Base-by-base conservation (phyloP, 805 yeast species). In the Cyberlindnera mycetangii region DNA sequence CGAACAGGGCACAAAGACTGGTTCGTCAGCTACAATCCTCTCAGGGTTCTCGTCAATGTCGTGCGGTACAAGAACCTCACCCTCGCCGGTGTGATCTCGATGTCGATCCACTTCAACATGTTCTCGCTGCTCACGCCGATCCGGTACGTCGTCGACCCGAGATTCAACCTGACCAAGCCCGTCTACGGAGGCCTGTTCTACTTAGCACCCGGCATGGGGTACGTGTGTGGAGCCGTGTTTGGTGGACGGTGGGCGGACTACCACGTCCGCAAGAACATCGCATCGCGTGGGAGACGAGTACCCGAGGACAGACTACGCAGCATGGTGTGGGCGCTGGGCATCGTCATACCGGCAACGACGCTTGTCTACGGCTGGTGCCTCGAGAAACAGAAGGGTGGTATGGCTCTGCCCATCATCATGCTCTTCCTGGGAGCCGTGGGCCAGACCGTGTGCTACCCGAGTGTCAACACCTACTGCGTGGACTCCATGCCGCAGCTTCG, bases 151-250 rank as follows among this genome's bases (percentile, higher is more conserved):
- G 69, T 79, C 42, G 77, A 77, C 52, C 83, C 83, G 4, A 55
- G 83, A 44, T 79, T 78, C 61, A 53, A 71, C 33, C 59, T 79
- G 24, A 65, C 64, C 0, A 53, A 68, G 16, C 83, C 84, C 0
- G 54, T 79, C 2, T 68, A 67, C 45, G 76, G 79, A 32, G 72
- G 79, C 0, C 58, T 79, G 17, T 78, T 79, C 52, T 79, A 78
- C 51, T 56, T 79, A 4, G 74, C 83, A 4, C 82, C 83, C 0
- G 83, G 83, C 1, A 12, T 60, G n/a, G 85, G 85, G 0, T 76
- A 75, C 50, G 36, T 77, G 2, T 28, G 56, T 1, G 83, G 83
- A 0, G 70, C 79, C 7, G 64, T 72, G 18, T 44, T 73, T 47
- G 83, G 83, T 5, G 84, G 83, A 0, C 55, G 59, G 40, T 74